Conservation (phyloP, 176 grass and related monocot species). For the Typha latifolia region DNA sequence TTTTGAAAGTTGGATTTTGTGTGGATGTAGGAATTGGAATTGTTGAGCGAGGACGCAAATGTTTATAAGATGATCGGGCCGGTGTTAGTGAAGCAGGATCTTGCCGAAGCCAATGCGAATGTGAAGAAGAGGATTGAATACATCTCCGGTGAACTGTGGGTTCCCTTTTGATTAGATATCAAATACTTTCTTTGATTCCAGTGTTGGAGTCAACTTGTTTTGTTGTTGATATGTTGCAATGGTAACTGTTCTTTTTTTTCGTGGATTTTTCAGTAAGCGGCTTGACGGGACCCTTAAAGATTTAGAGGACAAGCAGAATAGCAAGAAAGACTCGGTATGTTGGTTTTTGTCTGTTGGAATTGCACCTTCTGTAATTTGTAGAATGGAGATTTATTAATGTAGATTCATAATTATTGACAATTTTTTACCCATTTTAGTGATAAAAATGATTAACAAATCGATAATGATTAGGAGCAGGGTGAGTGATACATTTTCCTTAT, state of each 20-base stretch:
- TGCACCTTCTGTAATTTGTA: neutral
- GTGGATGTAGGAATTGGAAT: slow-evolving; percentile 61
- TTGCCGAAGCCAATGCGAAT: slow-evolving; percentile 88
- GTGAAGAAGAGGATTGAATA: slow-evolving; percentile 96
- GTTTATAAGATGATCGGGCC: slow-evolving; percentile 95
- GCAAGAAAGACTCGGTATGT: slow-evolving; percentile 90
- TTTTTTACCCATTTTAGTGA: too few species aligned
- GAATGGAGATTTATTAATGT: neutral
- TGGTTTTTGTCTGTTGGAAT: neutral
- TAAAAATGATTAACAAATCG: neutral
- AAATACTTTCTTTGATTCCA: slow-evolving; percentile 4
- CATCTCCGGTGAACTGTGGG: slow-evolving; percentile 90
- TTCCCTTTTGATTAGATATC: slow-evolving; percentile 8
- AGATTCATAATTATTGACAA: too few species aligned
- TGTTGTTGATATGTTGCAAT: slow-evolving; percentile 9
- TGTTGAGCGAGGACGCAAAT: slow-evolving; percentile 63
- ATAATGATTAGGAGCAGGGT: neutral
- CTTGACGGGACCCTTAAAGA: slow-evolving; percentile 71
- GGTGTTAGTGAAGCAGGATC: slow-evolving; percentile 93
- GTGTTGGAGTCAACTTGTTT: neutral
- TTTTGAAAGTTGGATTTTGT: neutral
- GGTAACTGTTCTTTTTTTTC: neutral
- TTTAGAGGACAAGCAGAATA: slow-evolving; percentile 90
- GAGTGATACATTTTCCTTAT: neutral
- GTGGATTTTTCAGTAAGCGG: slow-evolving; percentile 47